Percentiles rank a stretch among this genome's conserved stretches.
Evolutionary conservation across 1,284 basidiomycete genomes (phyloP).

Genomic region (Athelia psychrophila): DNA sequence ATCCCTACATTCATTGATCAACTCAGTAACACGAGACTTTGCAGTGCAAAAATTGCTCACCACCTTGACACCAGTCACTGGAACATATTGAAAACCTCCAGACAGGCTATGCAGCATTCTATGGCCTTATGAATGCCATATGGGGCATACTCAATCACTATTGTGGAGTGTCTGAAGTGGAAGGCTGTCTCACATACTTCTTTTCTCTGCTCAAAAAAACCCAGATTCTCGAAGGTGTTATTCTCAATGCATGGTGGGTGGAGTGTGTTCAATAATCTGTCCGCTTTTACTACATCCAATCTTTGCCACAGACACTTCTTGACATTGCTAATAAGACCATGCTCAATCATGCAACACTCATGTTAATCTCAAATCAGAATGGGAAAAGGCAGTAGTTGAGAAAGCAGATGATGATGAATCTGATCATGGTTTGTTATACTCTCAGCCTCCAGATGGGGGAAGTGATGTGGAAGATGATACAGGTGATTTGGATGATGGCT

Average conservation of each 20-base stretch:
- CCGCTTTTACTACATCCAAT: slow-evolving; percentile 8
- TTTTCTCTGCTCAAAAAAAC: slow-evolving; percentile 7
- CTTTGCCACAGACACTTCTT: slow-evolving; percentile 2
- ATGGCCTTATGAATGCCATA: slow-evolving; percentile 25
- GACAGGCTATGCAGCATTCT: slow-evolving; percentile 24
- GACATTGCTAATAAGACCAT: slow-evolving; percentile 4
- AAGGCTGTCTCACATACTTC: slow-evolving; percentile 8
- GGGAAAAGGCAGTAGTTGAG: no score
- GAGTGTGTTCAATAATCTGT: slow-evolving; percentile 6
- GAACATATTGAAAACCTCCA: slow-evolving; percentile 19
- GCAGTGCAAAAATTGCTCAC: slow-evolving; percentile 12
- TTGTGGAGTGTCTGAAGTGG: neutral
- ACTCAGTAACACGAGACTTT: slow-evolving; percentile 13
- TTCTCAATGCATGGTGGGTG: slow-evolving; percentile 10
- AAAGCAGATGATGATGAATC: no score
- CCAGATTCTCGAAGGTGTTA: slow-evolving; percentile 16
- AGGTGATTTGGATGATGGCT: neutral
- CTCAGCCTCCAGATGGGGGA: neutral
- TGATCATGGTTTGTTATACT: no score
- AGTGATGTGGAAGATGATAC: neutral
- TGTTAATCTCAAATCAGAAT: neutral
- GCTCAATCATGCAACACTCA: slow-evolving; percentile 1
- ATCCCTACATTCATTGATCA: slow-evolving; percentile 17
- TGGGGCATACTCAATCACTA: slow-evolving; percentile 14
- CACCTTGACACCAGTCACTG: slow-evolving; percentile 19